These are phyloP conservation scores for Penicillium brasilianum DNA, from an alignment of 2,329 filamentous ascomycete species.

Conservation along the genomic window DNA sequence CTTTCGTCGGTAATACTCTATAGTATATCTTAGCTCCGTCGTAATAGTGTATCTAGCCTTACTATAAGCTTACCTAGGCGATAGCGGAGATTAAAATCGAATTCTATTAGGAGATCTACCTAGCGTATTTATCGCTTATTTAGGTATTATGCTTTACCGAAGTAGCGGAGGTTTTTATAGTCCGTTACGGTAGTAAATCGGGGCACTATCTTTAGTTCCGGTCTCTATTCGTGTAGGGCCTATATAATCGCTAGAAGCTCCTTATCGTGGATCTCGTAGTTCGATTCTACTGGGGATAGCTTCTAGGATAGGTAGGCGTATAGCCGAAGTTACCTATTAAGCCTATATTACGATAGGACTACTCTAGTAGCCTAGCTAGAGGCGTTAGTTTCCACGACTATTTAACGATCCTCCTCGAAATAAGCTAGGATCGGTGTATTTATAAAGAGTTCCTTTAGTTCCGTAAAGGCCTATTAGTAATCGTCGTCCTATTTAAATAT, in stretches of 20 bases:
- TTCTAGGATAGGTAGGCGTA: slow-evolving; percentile 1
- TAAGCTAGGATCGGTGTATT: not conserved
- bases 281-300: not conserved
- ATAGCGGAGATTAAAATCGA: not conserved
- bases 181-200: not conserved
- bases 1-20: slow-evolving; percentile 4
- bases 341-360: slow-evolving; percentile 11
- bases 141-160: not conserved
- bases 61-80: not conserved
- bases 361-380: not conserved
- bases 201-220: slow-evolving; percentile 10
- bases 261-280: slow-evolving; percentile 3
- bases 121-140: not conserved
- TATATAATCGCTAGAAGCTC: not conserved
- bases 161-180: slow-evolving; percentile 2
- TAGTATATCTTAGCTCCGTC: not conserved
- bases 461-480: not conserved
- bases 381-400: not conserved
- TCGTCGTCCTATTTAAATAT: not conserved
- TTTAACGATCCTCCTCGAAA: not conserved
- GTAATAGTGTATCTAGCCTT: not conserved
- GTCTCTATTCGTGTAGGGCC: not conserved
- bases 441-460: slow-evolving; percentile 6
- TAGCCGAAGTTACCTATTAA: not conserved
- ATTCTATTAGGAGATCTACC: not conserved